These are phyloP conservation scores for Catunica adiposa DNA, from an alignment of 2,329 filamentous ascomycete genomes.

Conservation along the genomic window DNA sequence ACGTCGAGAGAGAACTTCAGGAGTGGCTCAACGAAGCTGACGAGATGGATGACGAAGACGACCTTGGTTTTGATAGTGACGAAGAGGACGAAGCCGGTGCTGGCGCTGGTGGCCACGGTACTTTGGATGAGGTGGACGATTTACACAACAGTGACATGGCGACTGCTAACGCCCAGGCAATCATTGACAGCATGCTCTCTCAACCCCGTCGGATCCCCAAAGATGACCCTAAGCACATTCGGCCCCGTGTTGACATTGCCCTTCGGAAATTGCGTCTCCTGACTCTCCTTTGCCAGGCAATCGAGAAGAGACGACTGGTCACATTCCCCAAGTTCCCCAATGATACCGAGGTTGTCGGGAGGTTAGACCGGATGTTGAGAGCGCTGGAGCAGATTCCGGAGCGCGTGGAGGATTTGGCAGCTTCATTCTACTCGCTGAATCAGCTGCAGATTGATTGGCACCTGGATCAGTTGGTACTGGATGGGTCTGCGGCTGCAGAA, in stretches of 20 bases:
- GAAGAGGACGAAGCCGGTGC: slow-evolving; percentile 36
- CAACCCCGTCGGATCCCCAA: slow-evolving; percentile 43
- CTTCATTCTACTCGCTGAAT: slow-evolving; percentile 55
- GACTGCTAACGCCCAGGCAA: slow-evolving; percentile 29
- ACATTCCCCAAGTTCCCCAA: slow-evolving; percentile 30
- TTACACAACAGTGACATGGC: slow-evolving; percentile 24
- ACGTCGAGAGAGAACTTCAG: slow-evolving; percentile 5
- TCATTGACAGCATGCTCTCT: slow-evolving; percentile 53
- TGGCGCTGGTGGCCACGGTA: slow-evolving; percentile 23
- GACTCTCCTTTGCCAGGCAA: slow-evolving; percentile 49
- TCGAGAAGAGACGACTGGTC: slow-evolving; percentile 53
- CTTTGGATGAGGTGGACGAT: slow-evolving; percentile 18
- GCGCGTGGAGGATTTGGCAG: slow-evolving; percentile 52
- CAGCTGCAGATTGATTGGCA: slow-evolving; percentile 38
- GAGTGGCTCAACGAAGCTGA: background rate
- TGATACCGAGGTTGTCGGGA: slow-evolving; percentile 22
- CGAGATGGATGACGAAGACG: background rate
- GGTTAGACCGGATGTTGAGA: slow-evolving; percentile 39
- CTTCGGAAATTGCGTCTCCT: slow-evolving; percentile 51
- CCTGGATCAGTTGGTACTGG: slow-evolving; percentile 43
- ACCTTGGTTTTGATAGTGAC: slow-evolving; percentile 40
- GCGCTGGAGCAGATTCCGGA: slow-evolving; percentile 46
- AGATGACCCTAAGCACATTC: slow-evolving; percentile 46
- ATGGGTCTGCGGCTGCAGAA: slow-evolving; percentile 40
- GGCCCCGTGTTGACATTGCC: slow-evolving; percentile 46